These are phyloP conservation scores for Cyberlindnera veronae DNA, from an alignment of 805 yeast species.

Conservation along the genomic window DNA sequence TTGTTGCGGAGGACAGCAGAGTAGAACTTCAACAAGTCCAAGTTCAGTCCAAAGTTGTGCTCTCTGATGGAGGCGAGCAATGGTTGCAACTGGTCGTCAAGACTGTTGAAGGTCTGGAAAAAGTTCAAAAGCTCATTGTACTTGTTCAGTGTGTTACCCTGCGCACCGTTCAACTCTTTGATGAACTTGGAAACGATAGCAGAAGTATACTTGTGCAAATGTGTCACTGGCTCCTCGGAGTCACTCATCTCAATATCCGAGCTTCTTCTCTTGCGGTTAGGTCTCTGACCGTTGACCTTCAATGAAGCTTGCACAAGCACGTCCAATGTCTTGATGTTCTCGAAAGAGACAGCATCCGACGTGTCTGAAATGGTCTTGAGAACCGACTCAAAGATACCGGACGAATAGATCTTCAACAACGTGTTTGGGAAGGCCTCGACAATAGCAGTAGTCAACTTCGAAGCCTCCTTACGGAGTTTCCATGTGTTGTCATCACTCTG, in stretches of 20 bases:
- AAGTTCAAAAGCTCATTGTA: slow-evolving; percentile 24
- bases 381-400: slow-evolving; percentile 30
- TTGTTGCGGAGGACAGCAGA: slow-evolving; percentile 32
- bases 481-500: slow-evolving; percentile 53
- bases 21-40: slow-evolving; percentile 36
- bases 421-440: slow-evolving; percentile 36
- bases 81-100: slow-evolving; percentile 23
- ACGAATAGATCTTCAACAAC: slow-evolving; percentile 33
- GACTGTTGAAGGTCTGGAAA: slow-evolving; percentile 23
- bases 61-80: slow-evolving; percentile 24
- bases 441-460: slow-evolving; percentile 38
- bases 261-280: slow-evolving; percentile 27
- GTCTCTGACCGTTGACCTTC: slow-evolving; percentile 22
- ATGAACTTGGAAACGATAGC: slow-evolving; percentile 23
- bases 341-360: slow-evolving; percentile 48
- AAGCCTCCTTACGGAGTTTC: slow-evolving; percentile 56
- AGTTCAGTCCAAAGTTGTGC: slow-evolving; percentile 26
- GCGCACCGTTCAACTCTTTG: slow-evolving; percentile 25
- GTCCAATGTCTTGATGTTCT: slow-evolving; percentile 43
- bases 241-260: slow-evolving; percentile 42
- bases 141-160: slow-evolving; percentile 25
- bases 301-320: slow-evolving; percentile 33
- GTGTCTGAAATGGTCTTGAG: slow-evolving; percentile 39
- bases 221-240: slow-evolving; percentile 25
- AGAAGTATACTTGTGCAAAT: slow-evolving; percentile 20